Conservation (phyloP, 2,329 filamentous ascomycete genomes). For the Aspergillus brunneoviolaceus region DNA sequence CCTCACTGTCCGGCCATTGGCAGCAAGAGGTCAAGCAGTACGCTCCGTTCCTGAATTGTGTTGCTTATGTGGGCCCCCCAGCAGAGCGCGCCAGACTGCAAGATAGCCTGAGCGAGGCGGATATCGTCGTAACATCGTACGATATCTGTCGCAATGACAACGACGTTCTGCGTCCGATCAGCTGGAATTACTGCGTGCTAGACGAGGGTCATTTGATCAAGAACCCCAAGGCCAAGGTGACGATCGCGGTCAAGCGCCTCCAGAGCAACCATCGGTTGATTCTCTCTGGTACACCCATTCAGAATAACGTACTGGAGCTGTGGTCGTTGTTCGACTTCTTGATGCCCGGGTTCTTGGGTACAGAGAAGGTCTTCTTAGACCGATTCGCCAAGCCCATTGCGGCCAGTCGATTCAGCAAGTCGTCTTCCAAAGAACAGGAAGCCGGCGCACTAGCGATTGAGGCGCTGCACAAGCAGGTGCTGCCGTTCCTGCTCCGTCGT, state of each 20-base stretch:
- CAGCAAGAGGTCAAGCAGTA: constrained; percentile 96
- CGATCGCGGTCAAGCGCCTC: constrained; percentile 84
- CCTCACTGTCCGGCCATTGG: constrained; percentile 96
- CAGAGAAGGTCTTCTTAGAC: constrained; percentile 95
- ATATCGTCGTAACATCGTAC: constrained; percentile 96
- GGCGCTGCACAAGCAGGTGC: constrained; percentile 95
- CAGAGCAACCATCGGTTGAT: constrained; percentile 93
- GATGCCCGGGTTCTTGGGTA: constrained; percentile 96
- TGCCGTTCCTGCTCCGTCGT: constrained; percentile 92
- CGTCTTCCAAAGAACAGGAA: constrained; percentile 97
- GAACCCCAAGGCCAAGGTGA: constrained; percentile 96
- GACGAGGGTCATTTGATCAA: constrained; percentile 99
- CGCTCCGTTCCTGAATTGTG: constrained; percentile 85
- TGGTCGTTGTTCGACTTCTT: constrained; percentile 99
- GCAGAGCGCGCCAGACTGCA: constrained; percentile 72
- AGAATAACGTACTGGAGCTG: constrained; percentile 94
- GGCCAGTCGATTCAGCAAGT: constrained; percentile 91
- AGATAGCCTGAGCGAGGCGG: constrained; percentile 69
- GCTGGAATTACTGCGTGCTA: constrained; percentile 95
- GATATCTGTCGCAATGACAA: constrained; percentile 96
- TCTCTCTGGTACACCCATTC: constrained; percentile 92
- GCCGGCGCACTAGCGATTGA: constrained; percentile 94
- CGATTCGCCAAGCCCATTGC: constrained; percentile 94
- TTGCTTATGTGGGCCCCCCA: constrained; percentile 88
- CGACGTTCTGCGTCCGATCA: constrained; percentile 77